Conservation (phyloP, 305 asterid genomes). For the Nicotiana rustica region DNA sequence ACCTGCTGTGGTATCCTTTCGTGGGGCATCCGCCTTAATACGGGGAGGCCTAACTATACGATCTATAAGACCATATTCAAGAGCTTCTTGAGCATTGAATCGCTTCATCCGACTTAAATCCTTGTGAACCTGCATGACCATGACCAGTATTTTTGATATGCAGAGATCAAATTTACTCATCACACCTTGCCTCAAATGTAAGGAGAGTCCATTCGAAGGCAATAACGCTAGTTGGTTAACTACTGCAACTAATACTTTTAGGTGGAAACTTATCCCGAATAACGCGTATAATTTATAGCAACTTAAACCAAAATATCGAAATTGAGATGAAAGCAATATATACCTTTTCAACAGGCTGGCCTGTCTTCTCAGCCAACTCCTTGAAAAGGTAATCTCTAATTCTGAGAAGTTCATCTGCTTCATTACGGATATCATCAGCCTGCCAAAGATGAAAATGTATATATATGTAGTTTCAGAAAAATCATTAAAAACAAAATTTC, state of each 20-base stretch:
- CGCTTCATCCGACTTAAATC: constrained; percentile 77
- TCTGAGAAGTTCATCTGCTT: constrained; percentile 86
- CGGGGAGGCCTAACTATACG: constrained; percentile 73
- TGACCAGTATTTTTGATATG: not conserved
- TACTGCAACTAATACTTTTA: not conserved
- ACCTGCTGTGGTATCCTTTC: constrained; percentile 64
- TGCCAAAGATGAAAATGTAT: constrained; percentile 39
- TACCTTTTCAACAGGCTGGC: constrained; percentile 92
- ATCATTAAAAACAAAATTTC: constrained; percentile 18
- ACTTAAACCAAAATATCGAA: not conserved
- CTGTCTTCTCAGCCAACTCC: constrained; percentile 91
- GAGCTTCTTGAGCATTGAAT: constrained; percentile 83
- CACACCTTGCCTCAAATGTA: not conserved
- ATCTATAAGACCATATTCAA: constrained; percentile 93
- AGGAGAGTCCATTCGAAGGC: not conserved
- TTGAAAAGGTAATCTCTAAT: constrained; percentile 91
- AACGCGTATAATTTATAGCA: not conserved
- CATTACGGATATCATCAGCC: constrained; percentile 91
- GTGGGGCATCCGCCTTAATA: constrained; percentile 60
- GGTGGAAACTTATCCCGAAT: not conserved
- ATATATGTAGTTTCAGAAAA: not conserved
- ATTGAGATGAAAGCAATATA: not conserved
- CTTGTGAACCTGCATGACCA: constrained; percentile 64
- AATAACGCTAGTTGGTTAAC: not conserved
- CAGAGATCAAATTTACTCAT: not conserved